Evolutionary conservation across 176 grass and related monocot genomes (phyloP).

Genomic region (Phragmites australis): DNA sequence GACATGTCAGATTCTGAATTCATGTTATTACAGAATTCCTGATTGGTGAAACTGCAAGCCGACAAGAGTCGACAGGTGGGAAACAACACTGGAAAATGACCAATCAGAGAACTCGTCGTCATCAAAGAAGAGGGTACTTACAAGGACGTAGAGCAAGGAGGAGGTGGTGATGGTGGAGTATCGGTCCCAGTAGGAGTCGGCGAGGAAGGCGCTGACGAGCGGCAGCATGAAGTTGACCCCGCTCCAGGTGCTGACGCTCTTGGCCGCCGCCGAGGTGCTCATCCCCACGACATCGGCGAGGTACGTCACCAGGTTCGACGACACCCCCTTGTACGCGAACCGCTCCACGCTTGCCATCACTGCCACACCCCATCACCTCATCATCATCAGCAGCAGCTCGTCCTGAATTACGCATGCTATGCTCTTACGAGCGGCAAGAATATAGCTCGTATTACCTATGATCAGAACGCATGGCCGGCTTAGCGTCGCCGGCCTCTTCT

Average conservation of each 20-base stretch:
- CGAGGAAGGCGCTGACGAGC: conserved; percentile 61
- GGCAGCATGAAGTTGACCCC: conserved; percentile 90
- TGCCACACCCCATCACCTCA: conserved; percentile 3
- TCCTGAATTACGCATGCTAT: too few species aligned
- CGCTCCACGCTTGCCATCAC: conserved; percentile 84
- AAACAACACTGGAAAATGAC: neutral
- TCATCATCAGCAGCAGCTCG: neutral
- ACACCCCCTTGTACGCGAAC: conserved; percentile 89
- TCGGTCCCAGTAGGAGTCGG: conserved; percentile 81
- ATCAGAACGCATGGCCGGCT: conserved; percentile 71
- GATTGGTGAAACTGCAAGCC: neutral
- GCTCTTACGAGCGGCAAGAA: neutral
- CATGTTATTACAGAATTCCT: neutral
- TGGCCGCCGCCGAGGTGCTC: conserved; percentile 81
- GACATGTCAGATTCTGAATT: neutral
- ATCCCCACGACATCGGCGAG: conserved; percentile 72
- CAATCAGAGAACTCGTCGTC: neutral
- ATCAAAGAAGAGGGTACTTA: conserved; percentile 24
- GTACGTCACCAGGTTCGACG: conserved; percentile 88
- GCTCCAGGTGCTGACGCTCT: conserved; percentile 73
- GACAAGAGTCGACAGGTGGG: neutral
- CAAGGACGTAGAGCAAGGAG: conserved; percentile 78
- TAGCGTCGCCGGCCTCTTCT: conserved; percentile 37
- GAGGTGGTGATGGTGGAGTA: conserved; percentile 68
- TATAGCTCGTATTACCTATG: conserved; percentile 54